Conservation (phyloP, 2,329 filamentous ascomycete species). For the Fusarium sp. region DNA sequence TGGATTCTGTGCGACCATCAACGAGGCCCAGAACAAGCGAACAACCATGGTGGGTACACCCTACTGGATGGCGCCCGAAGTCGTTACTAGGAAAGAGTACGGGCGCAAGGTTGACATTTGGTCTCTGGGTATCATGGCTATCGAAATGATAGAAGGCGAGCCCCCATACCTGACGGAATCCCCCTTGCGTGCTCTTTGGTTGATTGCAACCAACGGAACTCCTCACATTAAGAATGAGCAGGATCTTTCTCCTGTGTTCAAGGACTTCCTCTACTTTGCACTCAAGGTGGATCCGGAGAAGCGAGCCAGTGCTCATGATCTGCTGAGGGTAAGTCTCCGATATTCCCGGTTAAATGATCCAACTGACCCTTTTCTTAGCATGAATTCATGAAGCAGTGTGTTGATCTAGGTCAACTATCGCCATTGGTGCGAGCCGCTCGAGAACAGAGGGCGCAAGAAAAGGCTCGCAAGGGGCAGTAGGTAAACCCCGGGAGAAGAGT, state of each 20-base stretch:
- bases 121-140: constrained; percentile 98
- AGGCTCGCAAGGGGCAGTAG: constrained; percentile 69
- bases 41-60: constrained; percentile 99
- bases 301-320: constrained; percentile 91
- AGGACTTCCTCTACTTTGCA: constrained; percentile 91
- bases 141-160: constrained; percentile 99
- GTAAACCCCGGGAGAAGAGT: constrained; percentile 32
- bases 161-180: constrained; percentile 97
- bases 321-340: constrained; percentile 77
- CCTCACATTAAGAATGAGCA: constrained; percentile 94
- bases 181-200: constrained; percentile 88
- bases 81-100: constrained; percentile 97
- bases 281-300: constrained; percentile 98
- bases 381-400: constrained; percentile 80
- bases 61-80: constrained; percentile 99
- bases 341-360: constrained; percentile 42
- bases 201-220: constrained; percentile 97
- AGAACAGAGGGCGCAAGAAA: constrained; percentile 86
- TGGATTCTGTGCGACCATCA: constrained; percentile 98
- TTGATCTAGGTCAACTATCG: constrained; percentile 79
- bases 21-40: constrained; percentile 94
- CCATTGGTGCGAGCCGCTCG: constrained; percentile 88
- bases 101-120: constrained; percentile 98
- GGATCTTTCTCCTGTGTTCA: constrained; percentile 81
- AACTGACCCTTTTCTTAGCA: constrained; percentile 62